Percentiles rank a stretch among this genome's conserved stretches.
phyloP scores from a whole-genome alignment of 495 filamentous ascomycete species.

The Xylaria acuta region DNA sequence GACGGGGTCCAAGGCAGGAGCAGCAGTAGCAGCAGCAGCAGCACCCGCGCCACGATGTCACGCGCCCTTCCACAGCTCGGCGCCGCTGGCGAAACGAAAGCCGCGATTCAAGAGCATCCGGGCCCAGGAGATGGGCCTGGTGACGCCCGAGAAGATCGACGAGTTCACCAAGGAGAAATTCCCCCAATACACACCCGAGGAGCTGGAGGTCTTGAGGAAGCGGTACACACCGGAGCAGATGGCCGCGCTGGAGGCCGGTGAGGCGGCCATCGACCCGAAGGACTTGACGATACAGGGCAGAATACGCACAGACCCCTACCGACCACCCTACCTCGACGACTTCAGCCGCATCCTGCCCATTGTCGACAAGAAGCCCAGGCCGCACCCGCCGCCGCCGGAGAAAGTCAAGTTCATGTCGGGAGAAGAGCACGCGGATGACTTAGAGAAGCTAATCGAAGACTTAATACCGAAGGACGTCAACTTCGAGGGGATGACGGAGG shows the following conservation, averaged over 20 bases:
- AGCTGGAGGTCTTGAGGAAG: constrained; percentile 66
- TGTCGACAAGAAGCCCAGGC: constrained; percentile 63
- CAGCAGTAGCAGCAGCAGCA: constrained; percentile 6
- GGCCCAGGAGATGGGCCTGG: constrained; percentile 51
- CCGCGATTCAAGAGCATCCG: constrained; percentile 53
- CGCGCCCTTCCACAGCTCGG: constrained; percentile 53
- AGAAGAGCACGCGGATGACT: constrained; percentile 54
- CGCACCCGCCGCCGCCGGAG: constrained; percentile 55
- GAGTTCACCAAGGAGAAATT: constrained; percentile 57
- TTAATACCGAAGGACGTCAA: constrained; percentile 56
- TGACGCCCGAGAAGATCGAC: constrained; percentile 46
- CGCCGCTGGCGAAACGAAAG: constrained; percentile 47
- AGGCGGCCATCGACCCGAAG: constrained; percentile 76
- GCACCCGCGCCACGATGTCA: constrained; percentile 41
- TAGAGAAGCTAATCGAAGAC: constrained; percentile 63
- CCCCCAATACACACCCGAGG: constrained; percentile 69
- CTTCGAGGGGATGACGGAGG: constrained; percentile 39
- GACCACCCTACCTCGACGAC: constrained; percentile 83
- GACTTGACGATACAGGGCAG: constrained; percentile 77
- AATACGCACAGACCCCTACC: constrained; percentile 72
- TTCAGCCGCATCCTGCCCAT: constrained; percentile 76
- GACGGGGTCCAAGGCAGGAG: constrained; percentile 15
- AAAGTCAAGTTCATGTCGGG: constrained; percentile 65
- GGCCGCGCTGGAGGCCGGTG: constrained; percentile 83
- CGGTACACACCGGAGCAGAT: constrained; percentile 83